Conservation (phyloP, 2,329 filamentous ascomycete genomes). For the Claviceps digitariae region DNA sequence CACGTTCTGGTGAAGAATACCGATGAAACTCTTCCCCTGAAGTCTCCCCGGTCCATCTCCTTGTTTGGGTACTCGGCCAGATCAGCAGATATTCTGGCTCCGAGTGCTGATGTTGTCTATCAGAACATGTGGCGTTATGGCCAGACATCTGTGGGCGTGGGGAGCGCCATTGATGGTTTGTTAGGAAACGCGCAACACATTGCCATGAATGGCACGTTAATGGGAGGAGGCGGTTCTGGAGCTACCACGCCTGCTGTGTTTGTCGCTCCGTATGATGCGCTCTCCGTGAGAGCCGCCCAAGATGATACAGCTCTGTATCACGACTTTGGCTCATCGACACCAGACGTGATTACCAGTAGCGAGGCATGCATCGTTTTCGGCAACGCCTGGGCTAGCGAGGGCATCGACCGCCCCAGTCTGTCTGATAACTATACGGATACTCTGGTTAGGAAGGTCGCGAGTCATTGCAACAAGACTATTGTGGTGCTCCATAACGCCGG, state of each 20-base stretch:
- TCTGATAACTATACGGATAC: constrained; percentile 52
- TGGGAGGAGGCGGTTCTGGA: constrained; percentile 33
- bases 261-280: constrained; percentile 40
- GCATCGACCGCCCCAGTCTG: constrained; percentile 47
- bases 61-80: constrained; percentile 49
- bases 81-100: constrained; percentile 28
- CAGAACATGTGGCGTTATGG: constrained; percentile 23
- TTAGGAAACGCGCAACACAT: background rate
- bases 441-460: constrained; percentile 43
- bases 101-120: constrained; percentile 21
- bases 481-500: constrained; percentile 54
- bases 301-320: constrained; percentile 46
- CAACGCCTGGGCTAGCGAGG: constrained; percentile 60
- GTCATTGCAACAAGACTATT: constrained; percentile 46
- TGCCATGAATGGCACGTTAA: constrained; percentile 31
- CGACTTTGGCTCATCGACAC: constrained; percentile 38
- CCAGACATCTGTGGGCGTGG: background rate
- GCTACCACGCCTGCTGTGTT: constrained; percentile 32
- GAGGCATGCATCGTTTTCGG: constrained; percentile 57
- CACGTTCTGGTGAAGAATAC: constrained; percentile 52
- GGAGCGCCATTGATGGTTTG: constrained; percentile 12
- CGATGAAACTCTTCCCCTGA: constrained; percentile 40
- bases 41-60: constrained; percentile 35
- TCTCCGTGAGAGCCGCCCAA: constrained; percentile 35
- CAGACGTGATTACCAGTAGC: constrained; percentile 32